phyloP scores from a whole-genome alignment of 2,329 filamentous ascomycete species.

The Ceratocystis huliohia region DNA sequence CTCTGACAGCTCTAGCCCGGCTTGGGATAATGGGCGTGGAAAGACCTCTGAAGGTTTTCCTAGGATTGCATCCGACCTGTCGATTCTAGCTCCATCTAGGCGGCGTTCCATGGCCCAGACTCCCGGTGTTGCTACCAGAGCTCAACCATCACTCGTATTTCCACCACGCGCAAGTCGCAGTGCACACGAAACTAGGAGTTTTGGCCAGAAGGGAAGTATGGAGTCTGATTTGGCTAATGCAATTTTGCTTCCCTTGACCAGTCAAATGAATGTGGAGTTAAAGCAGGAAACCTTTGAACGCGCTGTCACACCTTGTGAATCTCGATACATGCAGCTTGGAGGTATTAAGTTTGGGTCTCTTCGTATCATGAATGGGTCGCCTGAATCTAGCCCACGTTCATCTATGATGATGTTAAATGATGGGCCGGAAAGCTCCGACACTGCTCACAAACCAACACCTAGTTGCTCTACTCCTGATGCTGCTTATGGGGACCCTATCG shows the following conservation, averaged over 20 bases:
- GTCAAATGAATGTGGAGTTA: conserved; percentile 22
- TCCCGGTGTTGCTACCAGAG: conserved; percentile 39
- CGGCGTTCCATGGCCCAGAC: conserved; percentile 38
- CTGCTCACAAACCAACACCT: neutral
- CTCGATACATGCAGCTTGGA: conserved; percentile 47
- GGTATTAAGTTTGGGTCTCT: conserved; percentile 50
- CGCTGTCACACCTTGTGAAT: conserved; percentile 35
- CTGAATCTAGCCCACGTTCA: conserved; percentile 33
- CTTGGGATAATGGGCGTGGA: conserved; percentile 21
- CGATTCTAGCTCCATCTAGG: conserved; percentile 37
- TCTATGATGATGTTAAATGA: conserved; percentile 22
- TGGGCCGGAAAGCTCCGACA: neutral
- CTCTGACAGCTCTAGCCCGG: conserved; percentile 30
- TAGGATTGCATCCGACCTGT: conserved; percentile 36
- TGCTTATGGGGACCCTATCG: neutral
- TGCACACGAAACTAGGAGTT: conserved; percentile 1
- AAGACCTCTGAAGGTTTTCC: conserved; percentile 25
- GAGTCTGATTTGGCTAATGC: neutral
- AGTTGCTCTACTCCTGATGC: neutral
- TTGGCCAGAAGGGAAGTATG: neutral
- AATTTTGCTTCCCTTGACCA: neutral
- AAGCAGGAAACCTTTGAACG: conserved; percentile 23
- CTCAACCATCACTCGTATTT: conserved; percentile 21
- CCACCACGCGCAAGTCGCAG: conserved; percentile 5
- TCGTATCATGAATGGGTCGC: conserved; percentile 49